Evolutionary conservation across 2,329 filamentous ascomycete genomes (phyloP), one percentile per base, ranked within the genome.

Genomic region (Nothomitra cinnamomea): DNA sequence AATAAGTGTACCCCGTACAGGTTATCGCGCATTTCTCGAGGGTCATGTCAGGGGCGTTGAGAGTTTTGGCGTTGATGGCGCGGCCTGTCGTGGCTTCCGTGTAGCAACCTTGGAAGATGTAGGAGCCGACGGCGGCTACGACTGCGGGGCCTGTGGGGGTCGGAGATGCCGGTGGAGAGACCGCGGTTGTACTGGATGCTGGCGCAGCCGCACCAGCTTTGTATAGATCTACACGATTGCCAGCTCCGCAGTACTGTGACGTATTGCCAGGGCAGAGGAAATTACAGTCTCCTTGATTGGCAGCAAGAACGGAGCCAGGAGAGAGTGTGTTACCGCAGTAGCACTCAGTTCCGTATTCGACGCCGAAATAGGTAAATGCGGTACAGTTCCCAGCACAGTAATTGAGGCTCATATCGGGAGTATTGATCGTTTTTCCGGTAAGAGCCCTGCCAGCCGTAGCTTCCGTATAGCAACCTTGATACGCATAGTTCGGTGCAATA

Each of bases 41-140:
- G 28, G 43, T 48, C 43, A 48, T 48, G 4, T 2, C 2, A 13
- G 13, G 12, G 21, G 4, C 3, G n/a, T 4, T 60, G 53, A 63
- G 64, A 22, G 63, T 61, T 21, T 63, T 59, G 8, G 57, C 64
- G 10, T 56, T 43, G 13, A 69, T 56, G 32, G 66, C 62, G n/a
- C 68, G 63, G 22, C 66, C 65, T 41, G 57, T 57, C 3, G 57
- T 57, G 3, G 62, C 64, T 55, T 70, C 68, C 22, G 61, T 60
- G 56, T 69, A 70, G 53, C 69, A 71, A 17, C 68, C 69, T 3
- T 69, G 59, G 56, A 65, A 68, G 25, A 64, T 59, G 55, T 65
- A 66, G 36, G 54, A 53, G 53, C 59, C 28, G 53, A 57, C 36
- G 50, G 47, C 53, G 7, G 58, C 58, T 22, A 38, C 47, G 17